phyloP scores from a whole-genome alignment of 2,329 filamentous ascomycete genomes.

The Triangularia setosa region DNA sequence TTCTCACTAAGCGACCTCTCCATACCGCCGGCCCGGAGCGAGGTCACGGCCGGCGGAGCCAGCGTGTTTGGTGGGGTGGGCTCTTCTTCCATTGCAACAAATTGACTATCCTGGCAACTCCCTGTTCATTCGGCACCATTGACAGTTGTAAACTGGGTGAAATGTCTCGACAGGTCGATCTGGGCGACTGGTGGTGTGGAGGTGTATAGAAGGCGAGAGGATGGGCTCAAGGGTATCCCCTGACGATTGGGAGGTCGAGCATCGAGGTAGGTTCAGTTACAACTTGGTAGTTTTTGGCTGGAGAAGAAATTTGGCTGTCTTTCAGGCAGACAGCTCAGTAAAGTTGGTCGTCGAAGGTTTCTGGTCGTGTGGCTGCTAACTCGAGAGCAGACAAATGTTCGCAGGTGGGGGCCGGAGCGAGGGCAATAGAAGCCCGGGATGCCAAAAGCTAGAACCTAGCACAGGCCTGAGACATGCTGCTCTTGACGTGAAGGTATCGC shows the following conservation, averaged over 20 bases:
- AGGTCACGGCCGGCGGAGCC: constrained; percentile 51
- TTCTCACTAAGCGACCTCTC: constrained; percentile 74
- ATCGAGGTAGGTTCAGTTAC: background rate
- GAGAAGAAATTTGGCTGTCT: background rate
- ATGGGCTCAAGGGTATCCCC: background rate
- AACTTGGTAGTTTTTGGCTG: background rate
- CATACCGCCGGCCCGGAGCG: constrained; percentile 53
- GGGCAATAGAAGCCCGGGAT: constrained; percentile 38
- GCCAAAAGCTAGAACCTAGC: constrained; percentile 46
- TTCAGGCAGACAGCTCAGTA: background rate
- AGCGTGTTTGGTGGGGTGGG: constrained; percentile 35
- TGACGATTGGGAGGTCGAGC: background rate
- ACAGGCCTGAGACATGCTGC: constrained; percentile 45
- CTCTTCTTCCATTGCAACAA: constrained; percentile 42
- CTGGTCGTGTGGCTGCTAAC: background rate
- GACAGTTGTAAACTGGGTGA: constrained; percentile 7
- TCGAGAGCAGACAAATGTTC: constrained; percentile 9
- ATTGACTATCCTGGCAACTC: constrained; percentile 26
- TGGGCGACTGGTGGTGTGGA: constrained; percentile 1
- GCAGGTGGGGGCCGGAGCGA: constrained; percentile 18
- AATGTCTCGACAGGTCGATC: constrained; percentile 9
- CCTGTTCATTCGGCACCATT: constrained; percentile 35
- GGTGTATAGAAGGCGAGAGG: background rate
- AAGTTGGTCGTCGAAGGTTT: background rate
- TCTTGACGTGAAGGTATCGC: constrained; percentile 22